A percentile compares a stretch with the other conserved stretches of the same genome.
Evolutionary conservation across 257 asterid species (phyloP).

Genomic region (Solanum lycopersicoides): DNA sequence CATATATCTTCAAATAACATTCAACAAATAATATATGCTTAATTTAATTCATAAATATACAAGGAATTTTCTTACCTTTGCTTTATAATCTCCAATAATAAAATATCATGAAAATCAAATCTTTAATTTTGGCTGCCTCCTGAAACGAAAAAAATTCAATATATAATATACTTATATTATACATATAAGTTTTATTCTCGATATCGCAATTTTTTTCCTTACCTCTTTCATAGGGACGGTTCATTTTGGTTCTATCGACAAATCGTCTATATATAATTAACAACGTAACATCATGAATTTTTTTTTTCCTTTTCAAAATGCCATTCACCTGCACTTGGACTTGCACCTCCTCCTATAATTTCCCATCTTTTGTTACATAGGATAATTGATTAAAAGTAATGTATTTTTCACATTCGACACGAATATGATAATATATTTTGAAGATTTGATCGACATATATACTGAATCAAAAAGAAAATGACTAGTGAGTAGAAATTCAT

Average conservation of each 20-base stretch:
- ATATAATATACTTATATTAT: not conserved
- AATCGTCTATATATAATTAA: not conserved
- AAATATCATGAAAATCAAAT: not conserved
- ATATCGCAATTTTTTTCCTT: not conserved
- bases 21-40: not conserved
- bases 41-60: not conserved
- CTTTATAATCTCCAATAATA: not conserved
- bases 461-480: not conserved
- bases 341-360: conserved; percentile 7
- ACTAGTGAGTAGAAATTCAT: not conserved
- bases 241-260: not conserved
- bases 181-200: not conserved
- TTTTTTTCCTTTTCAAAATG: not conserved
- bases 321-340: conserved; percentile 13
- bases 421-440: not conserved
- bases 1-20: not conserved
- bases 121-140: not conserved
- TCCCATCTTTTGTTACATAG: not conserved
- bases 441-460: no score
- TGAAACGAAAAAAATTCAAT: not conserved
- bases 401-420: not conserved
- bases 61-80: not conserved
- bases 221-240: not conserved
- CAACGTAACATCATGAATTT: not conserved
- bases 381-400: not conserved